Conservation (phyloP, 2,329 filamentous ascomycete genomes). For the Mariannaea elegans region DNA sequence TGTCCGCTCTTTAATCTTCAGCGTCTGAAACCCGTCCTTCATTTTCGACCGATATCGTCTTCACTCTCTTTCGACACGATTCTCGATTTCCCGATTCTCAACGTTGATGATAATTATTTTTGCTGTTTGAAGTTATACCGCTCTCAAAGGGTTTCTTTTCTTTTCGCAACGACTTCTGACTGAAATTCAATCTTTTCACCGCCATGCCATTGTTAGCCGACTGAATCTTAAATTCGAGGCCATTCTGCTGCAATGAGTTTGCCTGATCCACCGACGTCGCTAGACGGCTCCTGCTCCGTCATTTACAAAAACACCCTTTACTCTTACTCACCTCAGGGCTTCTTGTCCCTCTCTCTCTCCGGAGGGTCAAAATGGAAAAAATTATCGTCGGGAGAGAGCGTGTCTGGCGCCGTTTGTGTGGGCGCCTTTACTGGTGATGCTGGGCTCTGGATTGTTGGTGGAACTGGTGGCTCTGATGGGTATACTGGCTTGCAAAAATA, state of each 20-base stretch:
- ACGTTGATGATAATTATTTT: slow-evolving; percentile 7
- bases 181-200: slow-evolving; percentile 23
- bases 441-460: slow-evolving; percentile 84
- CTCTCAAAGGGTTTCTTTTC: slow-evolving; percentile 2
- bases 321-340: slow-evolving; percentile 78
- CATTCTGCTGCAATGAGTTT: slow-evolving; percentile 67
- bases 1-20: slow-evolving; percentile 26
- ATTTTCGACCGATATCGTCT: slow-evolving; percentile 10
- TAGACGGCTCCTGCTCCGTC: slow-evolving; percentile 83
- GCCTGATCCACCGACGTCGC: slow-evolving; percentile 73
- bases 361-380: slow-evolving; percentile 76
- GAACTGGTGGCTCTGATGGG: slow-evolving; percentile 59
- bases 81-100: slow-evolving; percentile 17
- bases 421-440: slow-evolving; percentile 62
- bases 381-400: slow-evolving; percentile 71
- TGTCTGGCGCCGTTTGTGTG: slow-evolving; percentile 82
- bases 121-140: slow-evolving; percentile 13
- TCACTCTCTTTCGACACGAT: slow-evolving; percentile 13
- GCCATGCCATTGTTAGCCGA: slow-evolving; percentile 39
- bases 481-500: slow-evolving; percentile 82
- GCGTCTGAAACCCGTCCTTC: slow-evolving; percentile 14
- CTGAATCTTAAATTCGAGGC: slow-evolving; percentile 23
- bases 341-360: slow-evolving; percentile 76
- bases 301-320: slow-evolving; percentile 86
- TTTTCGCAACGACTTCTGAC: slow-evolving; percentile 23